A percentile compares a stretch with the other conserved stretches of the same genome.
Conservation (phyloP, 306 rosid species). For the Medicago arabica region DNA sequence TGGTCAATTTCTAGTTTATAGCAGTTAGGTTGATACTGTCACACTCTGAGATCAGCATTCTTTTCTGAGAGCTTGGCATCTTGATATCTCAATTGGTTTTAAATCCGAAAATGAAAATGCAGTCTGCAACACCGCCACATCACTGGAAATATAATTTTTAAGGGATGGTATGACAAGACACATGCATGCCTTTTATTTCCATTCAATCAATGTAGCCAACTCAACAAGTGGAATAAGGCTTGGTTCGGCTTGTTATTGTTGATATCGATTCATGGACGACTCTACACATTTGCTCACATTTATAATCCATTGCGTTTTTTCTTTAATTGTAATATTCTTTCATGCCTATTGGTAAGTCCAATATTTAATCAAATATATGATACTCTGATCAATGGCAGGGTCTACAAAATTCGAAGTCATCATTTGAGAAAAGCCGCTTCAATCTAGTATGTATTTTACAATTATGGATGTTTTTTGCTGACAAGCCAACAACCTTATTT, state of each 20-base stretch:
- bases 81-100: slow-evolving; percentile 5
- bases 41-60: slow-evolving; percentile 6
- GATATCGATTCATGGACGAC: slow-evolving; percentile 15
- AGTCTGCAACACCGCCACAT: slow-evolving; percentile 4
- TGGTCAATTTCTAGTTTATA: slow-evolving; percentile 13
- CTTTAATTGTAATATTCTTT: slow-evolving; percentile 19
- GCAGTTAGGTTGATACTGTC: slow-evolving; percentile 1
- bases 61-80: slow-evolving; percentile 17
- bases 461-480: slow-evolving; percentile 36
- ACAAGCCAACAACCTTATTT: slow-evolving; percentile 40
- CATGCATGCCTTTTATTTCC: slow-evolving; percentile 25
- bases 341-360: neutral
- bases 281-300: slow-evolving; percentile 27
- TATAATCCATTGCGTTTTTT: slow-evolving; percentile 28
- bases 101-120: slow-evolving; percentile 11
- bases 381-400: slow-evolving; percentile 61
- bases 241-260: slow-evolving; percentile 11
- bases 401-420: slow-evolving; percentile 92
- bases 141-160: neutral
- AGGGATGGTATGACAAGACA: neutral
- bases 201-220: neutral
- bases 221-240: slow-evolving; percentile 9
- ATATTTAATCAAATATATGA: slow-evolving; percentile 29
- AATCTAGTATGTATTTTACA: slow-evolving; percentile 80
- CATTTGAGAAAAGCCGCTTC: slow-evolving; percentile 97